These are phyloP conservation scores for Lablab purpureus DNA, from an alignment of 306 rosid species.

Conservation along the genomic window DNA sequence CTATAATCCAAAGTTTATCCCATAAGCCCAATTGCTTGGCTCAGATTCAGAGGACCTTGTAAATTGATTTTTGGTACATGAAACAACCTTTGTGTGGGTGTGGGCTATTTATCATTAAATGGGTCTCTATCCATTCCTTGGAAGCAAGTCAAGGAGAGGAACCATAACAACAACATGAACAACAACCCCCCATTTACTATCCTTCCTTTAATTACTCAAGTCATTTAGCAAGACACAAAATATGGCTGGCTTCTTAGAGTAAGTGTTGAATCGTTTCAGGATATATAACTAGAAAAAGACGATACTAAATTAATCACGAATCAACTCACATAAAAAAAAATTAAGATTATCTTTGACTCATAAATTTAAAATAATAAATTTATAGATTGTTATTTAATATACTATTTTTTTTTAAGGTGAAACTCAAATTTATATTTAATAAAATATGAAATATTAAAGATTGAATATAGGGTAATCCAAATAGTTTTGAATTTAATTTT, in stretches of 20 bases:
- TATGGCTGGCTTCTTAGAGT: constrained; percentile 45
- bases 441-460: constrained; percentile 39
- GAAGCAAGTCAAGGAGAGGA: constrained; percentile 39
- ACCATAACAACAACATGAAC: too few species aligned
- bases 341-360: too few species aligned
- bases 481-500: constrained; percentile 33
- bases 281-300: too few species aligned
- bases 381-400: too few species aligned
- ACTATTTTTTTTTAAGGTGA: too few species aligned
- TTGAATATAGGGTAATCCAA: constrained; percentile 5
- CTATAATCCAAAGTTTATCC: constrained; percentile 7
- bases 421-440: too few species aligned
- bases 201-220: constrained; percentile 30
- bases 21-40: constrained; percentile 36
- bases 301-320: too few species aligned
- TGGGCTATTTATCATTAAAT: constrained; percentile 35
- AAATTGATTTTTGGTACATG: not conserved
- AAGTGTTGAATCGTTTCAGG: too few species aligned
- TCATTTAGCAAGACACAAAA: constrained; percentile 48
- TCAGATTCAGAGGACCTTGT: constrained; percentile 12
- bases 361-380: too few species aligned
- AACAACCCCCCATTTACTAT: constrained; percentile 12
- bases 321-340: too few species aligned
- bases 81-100: not conserved
- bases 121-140: constrained; percentile 31